Evolutionary conservation across 1,284 basidiomycete genomes (phyloP).

Genomic region (Veloboletus limbatus): DNA sequence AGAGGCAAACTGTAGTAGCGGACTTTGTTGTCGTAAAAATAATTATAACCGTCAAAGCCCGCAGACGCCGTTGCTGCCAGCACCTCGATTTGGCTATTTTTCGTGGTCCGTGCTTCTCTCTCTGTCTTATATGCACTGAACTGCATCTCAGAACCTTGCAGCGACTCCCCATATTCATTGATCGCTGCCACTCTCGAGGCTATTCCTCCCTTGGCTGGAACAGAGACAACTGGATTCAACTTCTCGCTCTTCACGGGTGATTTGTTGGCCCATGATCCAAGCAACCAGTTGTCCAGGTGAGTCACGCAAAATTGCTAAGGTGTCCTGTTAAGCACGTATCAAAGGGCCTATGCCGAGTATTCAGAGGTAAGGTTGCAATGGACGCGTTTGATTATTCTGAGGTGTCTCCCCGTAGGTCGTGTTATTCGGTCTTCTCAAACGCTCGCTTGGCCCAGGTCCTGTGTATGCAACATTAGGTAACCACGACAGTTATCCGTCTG

Average conservation of each 20-base stretch:
- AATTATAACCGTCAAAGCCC: conserved; percentile 52
- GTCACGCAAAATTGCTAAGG: conserved; percentile 3
- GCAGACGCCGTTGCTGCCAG: conserved; percentile 50
- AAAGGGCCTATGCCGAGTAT: conserved; percentile 49
- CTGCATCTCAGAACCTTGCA: conserved; percentile 28
- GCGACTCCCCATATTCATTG: conserved; percentile 70
- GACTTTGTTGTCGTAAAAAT: conserved; percentile 68
- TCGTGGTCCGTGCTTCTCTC: conserved; percentile 43
- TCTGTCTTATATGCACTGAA: background rate
- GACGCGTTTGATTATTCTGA: conserved; percentile 4
- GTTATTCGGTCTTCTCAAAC: conserved; percentile 63
- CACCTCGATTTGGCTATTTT: conserved; percentile 67
- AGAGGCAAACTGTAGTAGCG: conserved; percentile 73
- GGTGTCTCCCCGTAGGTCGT: conserved; percentile 47
- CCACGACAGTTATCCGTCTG: conserved; percentile 46
- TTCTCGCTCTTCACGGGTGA: conserved; percentile 77
- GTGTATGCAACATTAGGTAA: conserved; percentile 76
- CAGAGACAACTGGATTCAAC: conserved; percentile 57
- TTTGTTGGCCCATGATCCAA: conserved; percentile 68
- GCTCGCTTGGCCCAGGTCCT: conserved; percentile 58
- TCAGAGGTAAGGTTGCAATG: conserved; percentile 47
- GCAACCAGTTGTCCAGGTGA: conserved; percentile 61
- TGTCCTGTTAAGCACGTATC: background rate
- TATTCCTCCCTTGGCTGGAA: conserved; percentile 67
- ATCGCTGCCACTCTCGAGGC: conserved; percentile 61